These are phyloP conservation scores for Globisporangium uncinulatum DNA, from an alignment of 352 stramenopile genomes.

Conservation along the genomic window DNA sequence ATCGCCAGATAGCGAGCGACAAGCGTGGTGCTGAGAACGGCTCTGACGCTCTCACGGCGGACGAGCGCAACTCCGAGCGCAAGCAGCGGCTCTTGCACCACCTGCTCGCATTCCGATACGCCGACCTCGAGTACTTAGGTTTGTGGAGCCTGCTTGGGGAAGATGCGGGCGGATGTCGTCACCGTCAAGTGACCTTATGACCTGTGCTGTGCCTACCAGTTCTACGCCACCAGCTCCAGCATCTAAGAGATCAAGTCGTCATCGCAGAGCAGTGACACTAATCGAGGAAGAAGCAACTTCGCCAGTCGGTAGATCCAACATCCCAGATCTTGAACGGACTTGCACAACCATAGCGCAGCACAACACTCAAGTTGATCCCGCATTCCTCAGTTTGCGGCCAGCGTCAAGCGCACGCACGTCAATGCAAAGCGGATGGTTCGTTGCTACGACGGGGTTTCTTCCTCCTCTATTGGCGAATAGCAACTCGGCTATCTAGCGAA, in stretches of 20 bases:
- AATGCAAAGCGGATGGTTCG: no score
- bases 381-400: no score
- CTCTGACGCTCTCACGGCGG: slow-evolving; percentile 9
- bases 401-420: no score
- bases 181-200: background rate
- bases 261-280: slow-evolving; percentile 5
- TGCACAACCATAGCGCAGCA: no score
- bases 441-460: no score
- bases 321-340: no score
- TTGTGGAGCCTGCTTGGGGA: no score
- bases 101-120: slow-evolving; percentile 61
- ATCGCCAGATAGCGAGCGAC: slow-evolving; percentile 22
- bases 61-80: slow-evolving; percentile 23
- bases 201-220: slow-evolving; percentile 17
- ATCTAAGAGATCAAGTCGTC: slow-evolving; percentile 56
- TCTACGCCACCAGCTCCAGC: slow-evolving; percentile 58
- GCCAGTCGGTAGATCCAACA: no score
- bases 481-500: no score
- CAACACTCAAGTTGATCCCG: no score
- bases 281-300: no score
- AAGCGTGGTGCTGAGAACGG: slow-evolving; percentile 15
- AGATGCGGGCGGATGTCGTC: background rate
- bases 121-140: slow-evolving; percentile 55
- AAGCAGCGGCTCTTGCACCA: slow-evolving; percentile 56
- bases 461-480: no score